These are phyloP conservation scores for Multifurca ochricompacta DNA, from an alignment of 768 basidiomycete genomes.

Conservation along the genomic window DNA sequence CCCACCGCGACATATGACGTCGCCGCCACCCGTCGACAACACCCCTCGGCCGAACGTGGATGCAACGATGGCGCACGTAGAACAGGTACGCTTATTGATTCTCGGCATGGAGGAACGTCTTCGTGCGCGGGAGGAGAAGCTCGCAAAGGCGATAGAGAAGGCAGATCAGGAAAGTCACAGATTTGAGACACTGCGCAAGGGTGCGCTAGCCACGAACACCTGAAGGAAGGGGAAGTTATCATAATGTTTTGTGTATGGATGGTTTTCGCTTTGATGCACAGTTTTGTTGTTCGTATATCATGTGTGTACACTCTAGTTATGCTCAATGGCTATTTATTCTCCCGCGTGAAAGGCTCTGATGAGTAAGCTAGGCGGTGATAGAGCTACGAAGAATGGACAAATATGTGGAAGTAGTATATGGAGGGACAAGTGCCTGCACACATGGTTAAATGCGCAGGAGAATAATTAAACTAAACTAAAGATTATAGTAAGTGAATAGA, in stretches of 20 bases:
- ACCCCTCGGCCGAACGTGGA: constrained; percentile 26
- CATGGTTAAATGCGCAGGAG: too few species aligned
- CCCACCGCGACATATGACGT: constrained; percentile 3
- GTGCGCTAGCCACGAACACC: neutral
- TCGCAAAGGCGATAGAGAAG: constrained; percentile 49
- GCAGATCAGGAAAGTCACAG: constrained; percentile 52
- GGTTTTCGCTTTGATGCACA: constrained; percentile 1
- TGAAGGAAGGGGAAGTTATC: neutral
- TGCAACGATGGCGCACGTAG: constrained; percentile 50
- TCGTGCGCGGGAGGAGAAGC: constrained; percentile 52
- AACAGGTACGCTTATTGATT: constrained; percentile 59
- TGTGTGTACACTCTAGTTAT: constrained; percentile 14
- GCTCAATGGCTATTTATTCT: neutral
- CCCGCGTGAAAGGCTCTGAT: neutral
- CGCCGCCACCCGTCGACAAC: neutral
- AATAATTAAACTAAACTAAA: neutral
- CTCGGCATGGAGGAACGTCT: constrained; percentile 72
- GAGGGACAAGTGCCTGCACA: neutral
- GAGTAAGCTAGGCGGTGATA: neutral
- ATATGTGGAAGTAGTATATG: neutral
- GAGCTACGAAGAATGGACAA: neutral
- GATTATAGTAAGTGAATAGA: neutral
- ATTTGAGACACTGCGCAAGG: constrained; percentile 42
- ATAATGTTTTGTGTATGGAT: neutral
- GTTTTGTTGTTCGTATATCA: constrained; percentile 1